These are phyloP conservation scores for Phytophthora colocasiae DNA, from an alignment of 352 stramenopile species.

Conservation along the genomic window DNA sequence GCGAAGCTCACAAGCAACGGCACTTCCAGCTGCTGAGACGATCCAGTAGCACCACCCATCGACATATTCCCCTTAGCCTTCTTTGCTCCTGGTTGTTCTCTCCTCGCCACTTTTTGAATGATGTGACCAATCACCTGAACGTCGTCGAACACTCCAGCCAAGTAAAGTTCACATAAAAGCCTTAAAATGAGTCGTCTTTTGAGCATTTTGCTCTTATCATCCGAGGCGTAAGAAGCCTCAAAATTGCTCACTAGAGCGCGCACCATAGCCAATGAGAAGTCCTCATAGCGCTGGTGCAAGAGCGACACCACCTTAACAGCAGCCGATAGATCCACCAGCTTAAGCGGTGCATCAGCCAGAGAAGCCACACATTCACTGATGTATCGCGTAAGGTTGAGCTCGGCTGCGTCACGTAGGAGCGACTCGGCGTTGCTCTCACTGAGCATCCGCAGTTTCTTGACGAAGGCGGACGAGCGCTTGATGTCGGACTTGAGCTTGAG, in stretches of 20 bases:
- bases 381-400: slow-evolving; percentile 96
- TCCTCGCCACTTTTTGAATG: slow-evolving; percentile 73
- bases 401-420: slow-evolving; percentile 86
- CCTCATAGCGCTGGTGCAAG: slow-evolving; percentile 72
- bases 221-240: slow-evolving; percentile 59
- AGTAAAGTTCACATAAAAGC: slow-evolving; percentile 85
- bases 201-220: slow-evolving; percentile 82
- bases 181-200: slow-evolving; percentile 79
- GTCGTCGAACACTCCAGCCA: slow-evolving; percentile 82
- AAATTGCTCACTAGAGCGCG: slow-evolving; percentile 63
- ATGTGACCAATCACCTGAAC: slow-evolving; percentile 82
- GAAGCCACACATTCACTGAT: slow-evolving; percentile 94
- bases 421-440: slow-evolving; percentile 72
- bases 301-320: slow-evolving; percentile 58
- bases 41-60: slow-evolving; percentile 9
- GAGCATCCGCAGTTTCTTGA: slow-evolving; percentile 95
- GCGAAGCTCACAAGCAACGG: slow-evolving; percentile 95
- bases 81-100: slow-evolving; percentile 42
- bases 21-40: slow-evolving; percentile 88
- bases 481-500: slow-evolving; percentile 98
- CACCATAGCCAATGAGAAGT: slow-evolving; percentile 80
- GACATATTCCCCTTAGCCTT: slow-evolving; percentile 56
- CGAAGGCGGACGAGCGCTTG: slow-evolving; percentile 98
- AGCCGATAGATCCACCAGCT: slow-evolving; percentile 86
- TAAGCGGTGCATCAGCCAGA: slow-evolving; percentile 88